Base-by-base conservation (phyloP, 768 basidiomycete species). In the Kwoniella mangroviensis region DNA sequence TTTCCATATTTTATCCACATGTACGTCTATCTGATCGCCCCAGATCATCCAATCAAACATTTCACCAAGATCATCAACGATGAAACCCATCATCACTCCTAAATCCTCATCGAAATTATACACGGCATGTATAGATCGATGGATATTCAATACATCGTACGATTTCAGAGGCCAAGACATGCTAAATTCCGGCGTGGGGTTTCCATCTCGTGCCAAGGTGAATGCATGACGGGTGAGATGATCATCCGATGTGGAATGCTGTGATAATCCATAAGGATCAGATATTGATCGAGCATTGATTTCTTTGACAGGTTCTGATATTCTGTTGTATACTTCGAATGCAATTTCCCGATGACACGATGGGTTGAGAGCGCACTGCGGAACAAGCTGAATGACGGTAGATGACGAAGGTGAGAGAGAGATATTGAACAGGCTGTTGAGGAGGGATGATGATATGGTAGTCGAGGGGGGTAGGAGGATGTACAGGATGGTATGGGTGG, bases 61-160 rank as follows among this genome's bases (percentile, higher is more conserved):
- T 26, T 80, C 73, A 2, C 76, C 79, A 12, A 72, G 56, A 59
- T 66, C 56, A 66, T 80, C 79, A 9, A 80, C 64, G 10, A 71
- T 67, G 41, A 70, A 73, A n/a, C 59, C 69, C 7, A 75, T 59
- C 54, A 73, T 59, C 10, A 72, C 22, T 2, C 41, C 69, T 2
- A 56, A 11, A 3, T 68, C 62, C 17, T 41, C 40, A 43, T 65
- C 45, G 42, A 60, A 62, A 10, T 62, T 55, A 53, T 80, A 80
- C 2, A 61, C 68, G 34, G 34, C 67, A 57, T 78, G 77, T 4
- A 75, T 56, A 5, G 63, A 58, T 34, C 72, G 51, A 72, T 75
- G 70, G 28, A 60, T 69, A 34, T 74, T 75, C 60, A 80, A 52
- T 6, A 80, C 67, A 55, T 80, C 79, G 68, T 76, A 78, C 21